phyloP scores from a whole-genome alignment of 1,139 yeast species.

The Chernovozyma aurita region DNA sequence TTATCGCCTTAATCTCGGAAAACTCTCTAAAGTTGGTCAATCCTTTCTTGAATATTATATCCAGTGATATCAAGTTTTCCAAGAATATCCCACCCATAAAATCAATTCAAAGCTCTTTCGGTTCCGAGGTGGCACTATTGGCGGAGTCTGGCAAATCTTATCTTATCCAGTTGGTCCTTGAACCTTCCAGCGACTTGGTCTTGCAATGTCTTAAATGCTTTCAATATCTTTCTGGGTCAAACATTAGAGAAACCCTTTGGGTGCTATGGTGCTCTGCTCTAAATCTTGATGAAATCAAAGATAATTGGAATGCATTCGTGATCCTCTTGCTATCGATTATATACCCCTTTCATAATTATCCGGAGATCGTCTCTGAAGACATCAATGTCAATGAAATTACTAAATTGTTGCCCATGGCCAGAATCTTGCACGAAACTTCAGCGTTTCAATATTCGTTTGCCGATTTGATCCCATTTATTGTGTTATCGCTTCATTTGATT shows the following conservation, averaged over 20 bases:
- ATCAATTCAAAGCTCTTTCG: slow-evolving; percentile 25
- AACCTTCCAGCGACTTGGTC: slow-evolving; percentile 46
- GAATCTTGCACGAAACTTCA: slow-evolving; percentile 22
- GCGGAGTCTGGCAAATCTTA: slow-evolving; percentile 21
- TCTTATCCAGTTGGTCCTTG: slow-evolving; percentile 33
- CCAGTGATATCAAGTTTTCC: slow-evolving; percentile 35
- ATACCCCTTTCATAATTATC: slow-evolving; percentile 32
- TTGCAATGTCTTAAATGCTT: slow-evolving; percentile 44
- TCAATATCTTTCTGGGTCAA: slow-evolving; percentile 53
- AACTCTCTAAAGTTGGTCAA: slow-evolving; percentile 46
- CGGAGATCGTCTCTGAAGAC: not conserved
- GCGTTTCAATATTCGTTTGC: slow-evolving; percentile 35
- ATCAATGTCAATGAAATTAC: slow-evolving; percentile 32
- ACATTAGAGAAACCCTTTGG: slow-evolving; percentile 54
- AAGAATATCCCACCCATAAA: slow-evolving; percentile 14
- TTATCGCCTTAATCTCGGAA: slow-evolving; percentile 33
- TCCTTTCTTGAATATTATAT: slow-evolving; percentile 58
- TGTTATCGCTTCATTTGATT: slow-evolving; percentile 66
- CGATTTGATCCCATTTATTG: slow-evolving; percentile 57
- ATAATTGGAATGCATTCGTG: slow-evolving; percentile 64
- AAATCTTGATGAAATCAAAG: slow-evolving; percentile 32
- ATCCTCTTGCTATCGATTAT: slow-evolving; percentile 47
- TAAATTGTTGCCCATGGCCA: slow-evolving; percentile 34
- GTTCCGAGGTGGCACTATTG: slow-evolving; percentile 24
- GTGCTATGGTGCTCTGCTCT: slow-evolving; percentile 62